Evolutionary conservation across 495 filamentous ascomycete species (phyloP).

Genomic region (Penicillium daleae): DNA sequence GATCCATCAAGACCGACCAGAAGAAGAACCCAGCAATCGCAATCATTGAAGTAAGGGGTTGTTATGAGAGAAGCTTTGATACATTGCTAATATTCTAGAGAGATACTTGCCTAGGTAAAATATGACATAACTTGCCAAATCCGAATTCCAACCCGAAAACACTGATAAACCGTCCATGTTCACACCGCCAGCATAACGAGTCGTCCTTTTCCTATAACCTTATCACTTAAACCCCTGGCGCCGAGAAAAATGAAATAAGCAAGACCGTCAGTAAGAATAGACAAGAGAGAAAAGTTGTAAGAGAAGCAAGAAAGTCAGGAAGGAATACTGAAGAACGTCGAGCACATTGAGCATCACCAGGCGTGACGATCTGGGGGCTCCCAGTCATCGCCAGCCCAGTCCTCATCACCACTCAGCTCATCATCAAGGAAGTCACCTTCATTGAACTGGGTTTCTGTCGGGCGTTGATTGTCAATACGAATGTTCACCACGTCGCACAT

Average conservation of each 20-base stretch:
- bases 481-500: conserved; percentile 81
- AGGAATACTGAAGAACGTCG: neutral
- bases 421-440: conserved; percentile 82
- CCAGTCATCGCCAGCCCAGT: conserved; percentile 65
- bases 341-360: conserved; percentile 23
- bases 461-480: conserved; percentile 80
- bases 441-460: conserved; percentile 68
- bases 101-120: neutral
- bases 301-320: neutral
- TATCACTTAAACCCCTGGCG: too few relatives aligned
- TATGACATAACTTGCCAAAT: neutral
- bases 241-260: too few relatives aligned
- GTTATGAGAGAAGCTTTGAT: neutral
- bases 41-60: too few relatives aligned
- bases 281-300: neutral
- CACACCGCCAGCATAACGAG: neutral
- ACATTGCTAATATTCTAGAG: neutral
- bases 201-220: neutral
- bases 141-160: neutral
- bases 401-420: conserved; percentile 72
- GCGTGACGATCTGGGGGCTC: conserved; percentile 32
- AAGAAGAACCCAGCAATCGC: too few relatives aligned
- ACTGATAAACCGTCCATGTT: neutral
- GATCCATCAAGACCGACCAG: neutral
- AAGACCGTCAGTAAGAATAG: too few relatives aligned